Percentiles rank a stretch among this genome's conserved stretches.
Evolutionary conservation across 139 green algal species (phyloP).

Genomic region (Closterium sp.): DNA sequence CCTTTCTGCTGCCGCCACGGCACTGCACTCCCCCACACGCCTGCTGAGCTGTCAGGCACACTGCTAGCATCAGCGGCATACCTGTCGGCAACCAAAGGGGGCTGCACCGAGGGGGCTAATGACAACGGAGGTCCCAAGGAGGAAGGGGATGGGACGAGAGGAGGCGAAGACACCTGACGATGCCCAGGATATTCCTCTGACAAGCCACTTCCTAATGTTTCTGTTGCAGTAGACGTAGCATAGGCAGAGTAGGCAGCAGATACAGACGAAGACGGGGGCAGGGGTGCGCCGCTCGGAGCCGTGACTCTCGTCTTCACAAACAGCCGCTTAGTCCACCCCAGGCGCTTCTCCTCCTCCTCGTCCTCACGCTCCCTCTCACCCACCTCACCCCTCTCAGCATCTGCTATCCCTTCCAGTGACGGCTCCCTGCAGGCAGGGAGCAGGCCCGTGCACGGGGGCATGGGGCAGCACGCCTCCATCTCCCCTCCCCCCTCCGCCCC

Average conservation of each 20-base stretch:
- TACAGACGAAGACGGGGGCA: not conserved
- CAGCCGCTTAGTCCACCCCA: not conserved
- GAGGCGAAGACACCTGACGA: not conserved
- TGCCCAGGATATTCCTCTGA: not conserved
- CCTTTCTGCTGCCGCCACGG: not conserved
- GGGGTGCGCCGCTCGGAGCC: not conserved
- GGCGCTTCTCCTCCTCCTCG: not conserved
- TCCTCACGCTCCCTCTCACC: not conserved
- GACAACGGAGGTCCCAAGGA: not conserved
- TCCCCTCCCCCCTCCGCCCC: not conserved
- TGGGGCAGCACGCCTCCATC: conserved; percentile 5
- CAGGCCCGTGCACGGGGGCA: not conserved
- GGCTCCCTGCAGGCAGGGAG: not conserved
- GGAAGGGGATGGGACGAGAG: not conserved
- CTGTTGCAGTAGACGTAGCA: not conserved
- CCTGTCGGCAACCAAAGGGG: not conserved
- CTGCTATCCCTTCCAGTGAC: not conserved
- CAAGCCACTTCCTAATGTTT: not conserved
- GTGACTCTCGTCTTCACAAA: not conserved
- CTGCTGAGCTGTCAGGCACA: not conserved
- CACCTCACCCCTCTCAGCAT: not conserved
- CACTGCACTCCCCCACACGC: not conserved
- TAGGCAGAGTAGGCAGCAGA: not conserved
- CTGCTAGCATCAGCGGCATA: not conserved
- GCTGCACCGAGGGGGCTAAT: not conserved